Evolutionary conservation across 768 basidiomycete genomes (phyloP), one percentile per base, ranked within the genome.

Genomic region (Pulveroboletus ravenelii): DNA sequence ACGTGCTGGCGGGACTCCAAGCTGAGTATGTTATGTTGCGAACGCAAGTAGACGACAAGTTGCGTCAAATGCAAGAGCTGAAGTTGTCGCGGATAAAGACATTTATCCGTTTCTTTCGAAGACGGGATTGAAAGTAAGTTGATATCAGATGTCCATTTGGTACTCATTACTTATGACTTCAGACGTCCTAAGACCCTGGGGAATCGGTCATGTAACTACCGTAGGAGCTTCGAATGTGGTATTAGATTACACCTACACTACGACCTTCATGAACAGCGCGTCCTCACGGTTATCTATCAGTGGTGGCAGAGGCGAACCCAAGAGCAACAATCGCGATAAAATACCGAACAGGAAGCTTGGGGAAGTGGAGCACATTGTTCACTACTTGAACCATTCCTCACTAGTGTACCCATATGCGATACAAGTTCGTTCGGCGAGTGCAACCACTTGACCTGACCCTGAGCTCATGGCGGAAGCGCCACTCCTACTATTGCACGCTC

Each of bases 351-450:
- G 20, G 4, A 23, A 4, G 20, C 20, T 23, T 23, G 20, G 20
- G 20, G 20, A 23, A 4, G 20, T 23, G 20, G 20, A 23, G 20
- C 20, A 4, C 20, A 23, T 23, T 23, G 20, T 23, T 4, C 20
- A 23, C 72, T 13, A n/a, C n/a, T n/a, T n/a, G n/a, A n/a, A 85
- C 93, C 94, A 64, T 86, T 94, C 53, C 93, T 76, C 6, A 98
- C 93, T 40, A 97, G 69, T 2, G 94, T 97, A 7, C 94, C 94
- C 95, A 98, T 96, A 62, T 93, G 84, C 95, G 35, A 96, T 83
- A 61, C 90, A 94, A 6, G 76, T 79, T 57, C 94, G 74, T 54
- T 97, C 94, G 3, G 90, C 89, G 23, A 97, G 75, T 15, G 88
- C 78, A 6, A 79, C 65, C 65, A 63, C 61, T 52, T 66, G 69